A percentile compares a stretch with the other conserved stretches of the same genome.
Conservation (phyloP, 768 basidiomycete genomes). For the Boletus rex-veris region DNA sequence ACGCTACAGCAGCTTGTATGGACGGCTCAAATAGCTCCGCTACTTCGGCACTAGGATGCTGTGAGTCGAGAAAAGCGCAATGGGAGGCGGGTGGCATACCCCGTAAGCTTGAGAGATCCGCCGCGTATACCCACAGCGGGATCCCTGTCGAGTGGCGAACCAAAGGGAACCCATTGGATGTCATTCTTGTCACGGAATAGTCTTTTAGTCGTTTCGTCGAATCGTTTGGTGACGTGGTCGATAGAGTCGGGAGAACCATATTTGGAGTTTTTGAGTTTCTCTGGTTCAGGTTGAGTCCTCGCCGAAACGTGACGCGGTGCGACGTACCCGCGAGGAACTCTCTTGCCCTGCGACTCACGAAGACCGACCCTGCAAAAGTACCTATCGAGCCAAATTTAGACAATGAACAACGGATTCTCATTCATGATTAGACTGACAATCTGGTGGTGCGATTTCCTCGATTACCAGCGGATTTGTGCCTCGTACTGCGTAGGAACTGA, state of each 20-base stretch:
- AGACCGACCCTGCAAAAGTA: constrained; percentile 80
- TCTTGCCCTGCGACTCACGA: constrained; percentile 72
- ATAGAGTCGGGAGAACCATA: constrained; percentile 69
- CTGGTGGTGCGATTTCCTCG: constrained; percentile 80
- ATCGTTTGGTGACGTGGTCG: constrained; percentile 76
- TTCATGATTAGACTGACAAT: constrained; percentile 47
- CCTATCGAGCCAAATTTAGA: constrained; percentile 39
- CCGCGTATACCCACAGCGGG: constrained; percentile 61
- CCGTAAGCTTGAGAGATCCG: constrained; percentile 69
- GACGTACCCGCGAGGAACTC: constrained; percentile 64
- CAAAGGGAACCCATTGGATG: constrained; percentile 70
- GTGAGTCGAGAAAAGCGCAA: constrained; percentile 1
- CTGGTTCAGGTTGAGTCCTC: constrained; percentile 34
- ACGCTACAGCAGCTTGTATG: constrained; percentile 64
- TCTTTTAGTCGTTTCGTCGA: constrained; percentile 81
- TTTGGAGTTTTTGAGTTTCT: constrained; percentile 68
- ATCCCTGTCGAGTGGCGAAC: constrained; percentile 77
- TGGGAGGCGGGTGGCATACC: constrained; percentile 41
- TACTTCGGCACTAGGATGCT: constrained; percentile 41
- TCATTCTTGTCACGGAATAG: constrained; percentile 68
- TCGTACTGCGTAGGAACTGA: constrained; percentile 75
- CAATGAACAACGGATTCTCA: neutral
- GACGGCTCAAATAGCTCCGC: constrained; percentile 78
- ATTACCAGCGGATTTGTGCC: constrained; percentile 68
- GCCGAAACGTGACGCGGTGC: neutral